Conservation (phyloP, 176 grass and related monocot genomes). For the Typha latifolia region DNA sequence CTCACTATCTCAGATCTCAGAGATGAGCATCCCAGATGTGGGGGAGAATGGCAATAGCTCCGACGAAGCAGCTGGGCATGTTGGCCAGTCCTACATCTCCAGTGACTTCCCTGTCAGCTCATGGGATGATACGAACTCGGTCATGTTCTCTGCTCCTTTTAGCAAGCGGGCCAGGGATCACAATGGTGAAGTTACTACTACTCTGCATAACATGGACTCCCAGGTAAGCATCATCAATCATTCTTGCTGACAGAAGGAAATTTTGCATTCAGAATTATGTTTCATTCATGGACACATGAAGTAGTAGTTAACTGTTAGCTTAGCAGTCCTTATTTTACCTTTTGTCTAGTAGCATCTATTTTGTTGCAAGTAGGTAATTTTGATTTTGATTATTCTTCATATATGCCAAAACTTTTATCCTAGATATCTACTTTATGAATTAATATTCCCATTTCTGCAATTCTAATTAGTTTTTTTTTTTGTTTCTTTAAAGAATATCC, state of each 20-base stretch:
- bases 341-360: too few species aligned
- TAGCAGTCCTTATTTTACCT: too few species aligned
- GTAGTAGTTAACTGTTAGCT: neutral
- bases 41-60: constrained; percentile 11
- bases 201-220: constrained; percentile 24
- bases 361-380: too few species aligned
- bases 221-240: constrained; percentile 1
- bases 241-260: neutral
- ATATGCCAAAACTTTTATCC: neutral
- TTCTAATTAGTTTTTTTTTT: too few species aligned
- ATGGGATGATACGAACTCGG: constrained; percentile 89
- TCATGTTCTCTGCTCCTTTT: constrained; percentile 29
- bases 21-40: constrained; percentile 29
- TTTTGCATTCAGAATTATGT: neutral
- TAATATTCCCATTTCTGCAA: too few species aligned
- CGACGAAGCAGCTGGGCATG: constrained; percentile 25
- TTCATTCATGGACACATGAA: neutral
- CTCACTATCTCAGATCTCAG: constrained; percentile 29
- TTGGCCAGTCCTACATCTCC: constrained; percentile 28
- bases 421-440: too few species aligned
- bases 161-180: constrained; percentile 14
- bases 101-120: constrained; percentile 66
- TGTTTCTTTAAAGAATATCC: too few species aligned
- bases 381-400: neutral
- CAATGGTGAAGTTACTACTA: constrained; percentile 18